Base-by-base conservation (phyloP, 495 filamentous ascomycete genomes). In the Penicillium waksmanii region DNA sequence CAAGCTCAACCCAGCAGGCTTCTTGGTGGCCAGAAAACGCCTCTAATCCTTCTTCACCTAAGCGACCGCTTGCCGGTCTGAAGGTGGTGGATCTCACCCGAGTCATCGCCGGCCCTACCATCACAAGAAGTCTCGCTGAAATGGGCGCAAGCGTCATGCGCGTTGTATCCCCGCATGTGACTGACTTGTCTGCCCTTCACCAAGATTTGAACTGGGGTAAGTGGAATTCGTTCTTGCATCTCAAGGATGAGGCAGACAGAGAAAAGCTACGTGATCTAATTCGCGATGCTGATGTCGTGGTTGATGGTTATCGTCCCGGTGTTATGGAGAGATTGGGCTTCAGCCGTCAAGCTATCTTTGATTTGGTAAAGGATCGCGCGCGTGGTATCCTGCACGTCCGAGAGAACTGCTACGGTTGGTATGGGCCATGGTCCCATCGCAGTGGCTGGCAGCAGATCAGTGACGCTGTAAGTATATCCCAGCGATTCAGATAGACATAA, bases 391-490 rank as follows among this genome's bases (percentile, higher is more conserved):
- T 86, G 12, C 75, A 82, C 44, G 77, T 76, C 8, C 73, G 80
- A 8, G 83, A 85, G 67, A 84, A 86, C 58, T 85, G 80, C 64
- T 84, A 84, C 61, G 84, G 83, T 7, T 85, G 80, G 77, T 63
- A 80, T 52, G 84, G 84, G 3, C 80, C 80, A 11, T 84, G 77
- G 81, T 58, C 55, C 34, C 65, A 80, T 34, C 72, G 84, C 10
- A 77, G 72, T 49, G 82, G 82, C 4, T 85, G 82, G 81, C 82
- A 84, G 67, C 80, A 84, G 67, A 81, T 85, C 58, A 78, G 74
- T 57, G 82, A 84, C 62, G 80, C 79, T 1, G 43, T 43, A 57
- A 40, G 55, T 3, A 21, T 13, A 50, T 8, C 18, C 47, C 5
- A 31, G n/a, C 19, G 27, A 36, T 15, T 40, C 42, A 38, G 1